These are phyloP conservation scores for Hura crepitans DNA, from an alignment of 441 rosid genomes.

Conservation along the genomic window DNA sequence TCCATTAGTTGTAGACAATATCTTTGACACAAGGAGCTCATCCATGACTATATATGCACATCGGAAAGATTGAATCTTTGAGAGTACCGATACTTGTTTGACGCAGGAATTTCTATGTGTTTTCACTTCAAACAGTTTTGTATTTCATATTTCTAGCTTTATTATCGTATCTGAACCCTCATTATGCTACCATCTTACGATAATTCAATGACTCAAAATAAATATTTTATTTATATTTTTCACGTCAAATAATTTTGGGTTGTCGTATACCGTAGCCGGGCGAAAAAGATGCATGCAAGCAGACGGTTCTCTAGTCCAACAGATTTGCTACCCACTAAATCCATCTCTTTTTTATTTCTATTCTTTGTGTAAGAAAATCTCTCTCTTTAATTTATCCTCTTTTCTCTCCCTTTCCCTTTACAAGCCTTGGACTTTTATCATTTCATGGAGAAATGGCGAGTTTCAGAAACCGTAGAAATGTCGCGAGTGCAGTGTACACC, in stretches of 20 bases:
- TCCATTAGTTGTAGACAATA: not conserved
- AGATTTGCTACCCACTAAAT: conserved; percentile 15
- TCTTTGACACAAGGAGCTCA: not conserved
- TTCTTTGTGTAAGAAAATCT: no score
- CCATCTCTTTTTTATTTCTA: not conserved
- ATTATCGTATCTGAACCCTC: not conserved
- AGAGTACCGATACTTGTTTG: not conserved
- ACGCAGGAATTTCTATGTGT: not conserved
- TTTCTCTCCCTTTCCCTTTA: not conserved
- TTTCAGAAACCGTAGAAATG: conserved; percentile 19
- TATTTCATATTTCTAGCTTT: no score
- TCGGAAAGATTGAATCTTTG: conserved; percentile 9
- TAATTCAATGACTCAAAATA: no score
- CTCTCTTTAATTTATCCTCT: not conserved
- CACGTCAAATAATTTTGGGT: no score
- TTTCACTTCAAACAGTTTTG: not conserved
- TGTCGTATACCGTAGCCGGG: no score
- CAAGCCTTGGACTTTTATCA: conserved; percentile 4
- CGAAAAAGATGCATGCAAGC: not conserved
- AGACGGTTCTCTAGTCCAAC: conserved; percentile 13
- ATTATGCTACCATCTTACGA: not conserved
- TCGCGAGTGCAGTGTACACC: conserved; percentile 17
- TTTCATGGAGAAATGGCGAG: conserved; percentile 34
- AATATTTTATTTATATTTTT: not conserved
- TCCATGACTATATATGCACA: not conserved